Evolutionary conservation across 768 basidiomycete species (phyloP).

Genomic region (Xerocomus spinulosus): DNA sequence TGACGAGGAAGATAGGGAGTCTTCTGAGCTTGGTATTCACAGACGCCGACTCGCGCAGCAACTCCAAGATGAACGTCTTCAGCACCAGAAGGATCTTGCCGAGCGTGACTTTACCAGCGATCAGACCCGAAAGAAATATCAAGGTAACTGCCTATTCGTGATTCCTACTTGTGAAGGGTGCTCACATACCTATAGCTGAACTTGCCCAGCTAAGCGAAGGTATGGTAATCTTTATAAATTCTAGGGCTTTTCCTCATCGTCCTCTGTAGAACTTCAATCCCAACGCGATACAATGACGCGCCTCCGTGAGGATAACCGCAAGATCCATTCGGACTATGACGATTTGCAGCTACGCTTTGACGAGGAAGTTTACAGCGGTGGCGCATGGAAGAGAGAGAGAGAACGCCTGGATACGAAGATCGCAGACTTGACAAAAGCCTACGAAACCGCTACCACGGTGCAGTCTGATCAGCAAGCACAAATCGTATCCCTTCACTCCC

Average conservation of each 20-base stretch:
- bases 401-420: constrained; percentile 85
- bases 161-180: constrained; percentile 2
- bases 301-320: constrained; percentile 75
- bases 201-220: constrained; percentile 78
- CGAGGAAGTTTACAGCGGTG: constrained; percentile 72
- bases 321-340: constrained; percentile 70
- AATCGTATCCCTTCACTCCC: constrained; percentile 78
- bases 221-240: constrained; percentile 18
- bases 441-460: constrained; percentile 63
- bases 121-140: constrained; percentile 83
- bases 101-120: constrained; percentile 75
- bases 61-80: constrained; percentile 73
- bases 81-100: constrained; percentile 73
- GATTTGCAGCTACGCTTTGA: constrained; percentile 71
- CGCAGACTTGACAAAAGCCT: constrained; percentile 65
- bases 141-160: constrained; percentile 43
- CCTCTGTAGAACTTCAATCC: constrained; percentile 63
- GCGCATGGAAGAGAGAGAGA: constrained; percentile 84
- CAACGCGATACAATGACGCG: constrained; percentile 73
- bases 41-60: constrained; percentile 68
- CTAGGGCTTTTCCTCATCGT: constrained; percentile 4
- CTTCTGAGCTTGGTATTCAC: constrained; percentile 58
- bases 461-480: constrained; percentile 82
- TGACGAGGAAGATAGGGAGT: constrained; percentile 64
- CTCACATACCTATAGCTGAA: constrained; percentile 46